Percentiles rank a stretch among this genome's conserved stretches.
Conservation (phyloP, 768 basidiomycete genomes). For the Mycena rosella region DNA sequence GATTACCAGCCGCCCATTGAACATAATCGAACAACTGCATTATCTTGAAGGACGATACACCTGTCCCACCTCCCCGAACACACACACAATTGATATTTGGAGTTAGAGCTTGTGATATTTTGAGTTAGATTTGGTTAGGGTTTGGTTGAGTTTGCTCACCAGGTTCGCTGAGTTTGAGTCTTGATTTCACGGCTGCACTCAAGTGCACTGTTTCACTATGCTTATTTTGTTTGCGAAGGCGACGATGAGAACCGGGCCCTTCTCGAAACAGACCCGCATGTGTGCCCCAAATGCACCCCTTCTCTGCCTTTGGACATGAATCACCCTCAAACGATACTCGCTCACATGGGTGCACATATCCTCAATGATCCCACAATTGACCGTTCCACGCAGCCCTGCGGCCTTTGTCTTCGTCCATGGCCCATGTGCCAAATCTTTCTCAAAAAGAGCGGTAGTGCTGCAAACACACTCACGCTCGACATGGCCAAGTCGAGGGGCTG, state of each 20-base stretch:
- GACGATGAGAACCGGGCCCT: neutral
- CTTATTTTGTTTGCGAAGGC: slow-evolving; percentile 19
- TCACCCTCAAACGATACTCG: slow-evolving; percentile 41
- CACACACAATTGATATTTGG: too few relatives aligned
- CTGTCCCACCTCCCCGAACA: too few relatives aligned
- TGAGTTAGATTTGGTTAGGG: too few relatives aligned
- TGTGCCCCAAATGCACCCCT: neutral
- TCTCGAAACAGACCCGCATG: neutral
- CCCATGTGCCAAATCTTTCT: neutral
- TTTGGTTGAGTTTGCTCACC: too few relatives aligned
- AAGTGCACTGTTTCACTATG: too few relatives aligned
- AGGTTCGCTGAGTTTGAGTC: too few relatives aligned
- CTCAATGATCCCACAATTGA: slow-evolving; percentile 38
- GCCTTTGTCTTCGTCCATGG: slow-evolving; percentile 41
- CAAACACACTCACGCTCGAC: neutral
- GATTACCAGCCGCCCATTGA: too few relatives aligned
- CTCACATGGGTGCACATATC: slow-evolving; percentile 46
- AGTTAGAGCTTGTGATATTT: too few relatives aligned
- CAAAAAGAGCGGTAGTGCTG: neutral
- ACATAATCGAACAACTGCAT: too few relatives aligned
- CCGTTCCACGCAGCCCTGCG: slow-evolving; percentile 38
- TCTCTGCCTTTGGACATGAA: neutral
- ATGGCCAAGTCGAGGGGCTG: neutral
- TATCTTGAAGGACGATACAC: too few relatives aligned
- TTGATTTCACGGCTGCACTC: too few relatives aligned